phyloP scores from a whole-genome alignment of 768 basidiomycete species.

The Rhizopogon sp. region DNA sequence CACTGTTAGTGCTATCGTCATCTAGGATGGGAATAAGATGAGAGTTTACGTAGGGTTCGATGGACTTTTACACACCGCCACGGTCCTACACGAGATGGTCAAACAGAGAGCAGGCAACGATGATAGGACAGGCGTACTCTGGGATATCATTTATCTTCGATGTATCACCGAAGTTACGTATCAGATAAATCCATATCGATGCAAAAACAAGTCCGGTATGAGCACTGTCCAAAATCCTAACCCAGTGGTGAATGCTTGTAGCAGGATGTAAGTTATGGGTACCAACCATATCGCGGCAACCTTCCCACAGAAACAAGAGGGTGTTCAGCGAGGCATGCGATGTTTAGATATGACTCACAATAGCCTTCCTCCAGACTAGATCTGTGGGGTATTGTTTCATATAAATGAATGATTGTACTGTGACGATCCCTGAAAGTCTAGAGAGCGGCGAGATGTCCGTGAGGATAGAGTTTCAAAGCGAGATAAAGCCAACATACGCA shows the following conservation, averaged over 20 bases:
- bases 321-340: background rate
- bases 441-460: background rate
- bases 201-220: conserved; percentile 38
- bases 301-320: conserved; percentile 2
- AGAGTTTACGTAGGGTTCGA: background rate
- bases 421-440: conserved; percentile 24
- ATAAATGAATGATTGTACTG: conserved; percentile 24
- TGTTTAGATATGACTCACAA: conserved; percentile 10
- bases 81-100: conserved; percentile 9
- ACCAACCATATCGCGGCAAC: conserved; percentile 23
- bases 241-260: background rate
- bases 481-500: conserved; percentile 8
- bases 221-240: conserved; percentile 29
- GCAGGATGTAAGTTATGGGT: background rate
- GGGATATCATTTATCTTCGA: conserved; percentile 38
- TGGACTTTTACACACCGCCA: conserved; percentile 19
- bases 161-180: conserved; percentile 36
- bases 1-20: conserved; percentile 29
- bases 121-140: conserved; percentile 25
- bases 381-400: conserved; percentile 25
- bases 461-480: background rate
- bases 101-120: background rate
- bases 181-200: conserved; percentile 40
- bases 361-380: conserved; percentile 13
- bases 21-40: conserved; percentile 6